phyloP scores from a whole-genome alignment of 306 rosid genomes.

The Quercus aquifolioides region DNA sequence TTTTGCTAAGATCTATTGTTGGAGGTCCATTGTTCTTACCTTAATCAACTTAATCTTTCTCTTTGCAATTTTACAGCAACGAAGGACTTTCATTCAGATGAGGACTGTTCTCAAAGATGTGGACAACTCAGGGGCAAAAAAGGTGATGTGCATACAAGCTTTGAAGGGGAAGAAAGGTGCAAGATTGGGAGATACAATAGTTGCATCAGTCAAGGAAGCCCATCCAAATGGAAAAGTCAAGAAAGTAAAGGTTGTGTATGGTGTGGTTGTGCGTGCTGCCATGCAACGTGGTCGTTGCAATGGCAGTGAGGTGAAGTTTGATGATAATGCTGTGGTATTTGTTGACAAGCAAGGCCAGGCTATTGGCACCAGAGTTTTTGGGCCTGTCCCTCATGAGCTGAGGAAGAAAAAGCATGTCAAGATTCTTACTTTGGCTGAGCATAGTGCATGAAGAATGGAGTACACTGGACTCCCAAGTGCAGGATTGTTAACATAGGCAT shows the following conservation, averaged over 20 bases:
- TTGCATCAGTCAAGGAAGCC: constrained; percentile 89
- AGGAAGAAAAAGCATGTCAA: constrained; percentile 89
- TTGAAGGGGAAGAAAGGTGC: constrained; percentile 88
- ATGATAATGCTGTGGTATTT: constrained; percentile 79
- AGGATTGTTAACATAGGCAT: background rate
- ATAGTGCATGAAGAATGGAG: constrained; percentile 48
- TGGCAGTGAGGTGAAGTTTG: constrained; percentile 89
- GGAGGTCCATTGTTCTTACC: background rate
- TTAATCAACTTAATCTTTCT: background rate
- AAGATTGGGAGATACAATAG: constrained; percentile 78
- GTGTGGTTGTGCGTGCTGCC: constrained; percentile 68
- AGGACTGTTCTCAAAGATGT: constrained; percentile 89
- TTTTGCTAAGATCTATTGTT: too few species aligned
- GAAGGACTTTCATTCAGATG: constrained; percentile 85
- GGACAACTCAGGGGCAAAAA: constrained; percentile 87
- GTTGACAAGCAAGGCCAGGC: constrained; percentile 96
- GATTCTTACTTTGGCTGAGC: constrained; percentile 83
- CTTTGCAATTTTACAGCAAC: constrained; percentile 49
- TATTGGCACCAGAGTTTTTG: constrained; percentile 88
- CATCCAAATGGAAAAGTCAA: constrained; percentile 84
- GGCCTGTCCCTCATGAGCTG: constrained; percentile 86
- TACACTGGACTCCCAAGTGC: background rate
- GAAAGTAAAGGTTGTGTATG: constrained; percentile 70
- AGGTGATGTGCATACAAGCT: constrained; percentile 92
- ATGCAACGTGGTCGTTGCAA: constrained; percentile 69